Percentiles rank a stretch among this genome's conserved stretches.
Conservation (phyloP, 2,329 filamentous ascomycete genomes). For the Penicillium sp. region DNA sequence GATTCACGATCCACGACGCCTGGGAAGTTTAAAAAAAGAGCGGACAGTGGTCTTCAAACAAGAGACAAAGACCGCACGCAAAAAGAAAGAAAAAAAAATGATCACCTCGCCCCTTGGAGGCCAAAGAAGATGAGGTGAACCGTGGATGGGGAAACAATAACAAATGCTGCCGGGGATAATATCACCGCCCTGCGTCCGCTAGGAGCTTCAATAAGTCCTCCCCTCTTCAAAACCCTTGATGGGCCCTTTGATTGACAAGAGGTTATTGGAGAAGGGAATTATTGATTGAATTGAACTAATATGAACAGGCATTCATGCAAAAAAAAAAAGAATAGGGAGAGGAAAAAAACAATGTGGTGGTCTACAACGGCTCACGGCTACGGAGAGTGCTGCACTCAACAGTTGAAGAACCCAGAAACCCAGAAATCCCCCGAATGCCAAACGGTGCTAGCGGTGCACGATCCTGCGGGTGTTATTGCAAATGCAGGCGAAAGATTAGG, state of each 20-base stretch:
- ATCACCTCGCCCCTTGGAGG: constrained; percentile 7
- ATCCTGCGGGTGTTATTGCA: constrained; percentile 14
- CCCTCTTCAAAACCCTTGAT: not conserved
- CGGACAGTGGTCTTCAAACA: not conserved
- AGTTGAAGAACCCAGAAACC: no score
- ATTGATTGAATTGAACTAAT: no score
- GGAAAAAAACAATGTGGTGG: not conserved
- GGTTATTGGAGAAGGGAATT: no score
- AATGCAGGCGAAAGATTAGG: constrained; percentile 9
- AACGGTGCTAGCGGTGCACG: constrained; percentile 10
- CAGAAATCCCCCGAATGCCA: constrained; percentile 5
- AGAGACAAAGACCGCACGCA: not conserved
- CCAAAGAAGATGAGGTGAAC: constrained; percentile 8
- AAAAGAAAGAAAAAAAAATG: constrained; percentile 11
- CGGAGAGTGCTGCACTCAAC: no score
- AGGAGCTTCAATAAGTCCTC: constrained; percentile 20
- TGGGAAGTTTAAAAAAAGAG: not conserved
- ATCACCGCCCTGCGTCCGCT: constrained; percentile 21
- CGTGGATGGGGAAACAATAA: constrained; percentile 13
- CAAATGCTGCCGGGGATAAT: constrained; percentile 11
- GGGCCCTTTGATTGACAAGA: no score
- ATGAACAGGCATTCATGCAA: no score
- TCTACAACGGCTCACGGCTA: no score
- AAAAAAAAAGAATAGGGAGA: not conserved
- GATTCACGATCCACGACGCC: not conserved